Base-by-base conservation (phyloP, 2,329 filamentous ascomycete species). In the Neurospora sp. region DNA sequence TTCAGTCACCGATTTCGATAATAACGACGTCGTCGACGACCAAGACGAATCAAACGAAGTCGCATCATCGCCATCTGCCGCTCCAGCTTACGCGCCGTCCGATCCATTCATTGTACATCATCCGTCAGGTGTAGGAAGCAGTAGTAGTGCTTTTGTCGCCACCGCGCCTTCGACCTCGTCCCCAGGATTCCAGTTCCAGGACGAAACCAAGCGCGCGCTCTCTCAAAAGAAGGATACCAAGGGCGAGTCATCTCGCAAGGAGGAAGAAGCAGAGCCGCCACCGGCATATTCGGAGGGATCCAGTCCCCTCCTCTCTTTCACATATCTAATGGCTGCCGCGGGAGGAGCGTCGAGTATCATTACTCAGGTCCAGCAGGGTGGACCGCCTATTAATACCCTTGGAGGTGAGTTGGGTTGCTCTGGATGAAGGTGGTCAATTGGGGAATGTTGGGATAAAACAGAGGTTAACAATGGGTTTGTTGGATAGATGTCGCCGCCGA, bases 321-420 rank as follows among this genome's bases (percentile, higher is more conserved):
- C 91, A 76, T 99, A 96, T 88, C 88, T 97, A 80, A 99, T 99
- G 96, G 94, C 96, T 82, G 92, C 93, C 80, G 94, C 95, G 82
- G 95, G 95, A 86, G 95, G 94, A 83, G 92, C 94, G 76, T 91
- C 94, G 84, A 98, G 96, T 88, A 97, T 99, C 79, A 97, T 99
- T 83, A 99, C 96, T 82, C 96, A 99, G 84, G 96, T 99, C 76
- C 94, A 97, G 80, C 96, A 99, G 82, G 91, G 91, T 74, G 94
- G 91, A 67, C 92, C 93, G 76, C 92, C 94, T 43, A 89, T 97
- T 76, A 97, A 96, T 81, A 91, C 92, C 69, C 85, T 98, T 72
- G 93, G 92, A 88, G 92, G 92, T 93, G 83, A 78, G 86, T 72
- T 17, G 40, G 41, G 15, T 66, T 28, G 40, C n/a, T 8, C 4